Conservation (phyloP, 2,329 filamentous ascomycete species). For the Bipolaris cookei region DNA sequence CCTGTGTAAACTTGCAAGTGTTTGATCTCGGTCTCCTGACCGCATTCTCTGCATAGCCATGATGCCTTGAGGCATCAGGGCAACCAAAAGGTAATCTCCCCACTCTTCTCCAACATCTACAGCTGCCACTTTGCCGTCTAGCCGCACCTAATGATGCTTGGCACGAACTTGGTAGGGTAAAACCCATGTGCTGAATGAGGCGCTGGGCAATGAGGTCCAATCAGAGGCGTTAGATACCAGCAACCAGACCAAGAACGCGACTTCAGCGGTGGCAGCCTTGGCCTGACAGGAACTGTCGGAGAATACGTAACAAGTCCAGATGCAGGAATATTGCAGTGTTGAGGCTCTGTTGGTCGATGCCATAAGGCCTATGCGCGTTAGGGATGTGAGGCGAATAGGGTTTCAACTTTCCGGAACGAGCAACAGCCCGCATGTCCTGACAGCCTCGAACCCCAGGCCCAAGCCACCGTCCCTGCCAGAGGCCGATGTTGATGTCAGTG, state of each 20-base stretch:
- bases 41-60: constrained; percentile 11
- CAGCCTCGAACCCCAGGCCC: constrained; percentile 16
- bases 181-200: constrained; percentile 7
- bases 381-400: constrained; percentile 24
- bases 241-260: constrained; percentile 4
- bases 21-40: constrained; percentile 20
- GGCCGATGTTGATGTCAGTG: constrained; percentile 8
- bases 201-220: constrained; percentile 14
- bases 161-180: constrained; percentile 5
- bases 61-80: constrained; percentile 19
- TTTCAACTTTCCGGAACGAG: constrained; percentile 24
- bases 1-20: constrained; percentile 15
- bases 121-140: constrained; percentile 9
- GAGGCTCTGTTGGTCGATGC: constrained; percentile 6
- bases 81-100: constrained; percentile 14
- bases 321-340: constrained; percentile 22
- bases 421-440: constrained; percentile 1
- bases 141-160: constrained; percentile 11
- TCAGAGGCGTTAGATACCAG: constrained; percentile 6
- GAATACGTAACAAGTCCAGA: constrained; percentile 23
- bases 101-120: constrained; percentile 25
- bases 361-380: constrained; percentile 14
- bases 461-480: constrained; percentile 9
- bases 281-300: constrained; percentile 30
- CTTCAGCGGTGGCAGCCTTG: constrained; percentile 20